phyloP scores from a whole-genome alignment of 1,284 basidiomycete genomes.

The Waitea zeae region DNA sequence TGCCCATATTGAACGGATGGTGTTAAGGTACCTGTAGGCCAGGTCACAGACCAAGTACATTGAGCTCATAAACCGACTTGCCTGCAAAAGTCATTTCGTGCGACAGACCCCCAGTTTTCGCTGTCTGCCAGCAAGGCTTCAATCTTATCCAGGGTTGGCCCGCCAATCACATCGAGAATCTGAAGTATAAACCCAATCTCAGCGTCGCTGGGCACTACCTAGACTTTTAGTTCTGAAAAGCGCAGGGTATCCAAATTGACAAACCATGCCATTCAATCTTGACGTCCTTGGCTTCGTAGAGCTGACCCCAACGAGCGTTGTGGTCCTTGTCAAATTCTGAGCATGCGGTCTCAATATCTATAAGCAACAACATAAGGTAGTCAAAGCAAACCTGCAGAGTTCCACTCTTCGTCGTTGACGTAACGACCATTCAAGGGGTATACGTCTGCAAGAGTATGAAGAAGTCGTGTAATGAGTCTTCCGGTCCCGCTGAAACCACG shows the following conservation, averaged over 20 bases:
- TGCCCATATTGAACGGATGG: slow-evolving; percentile 49
- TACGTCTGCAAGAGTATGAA: slow-evolving; percentile 62
- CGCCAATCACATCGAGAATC: slow-evolving; percentile 53
- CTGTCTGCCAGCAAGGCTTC: slow-evolving; percentile 46
- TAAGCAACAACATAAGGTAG: slow-evolving; percentile 1
- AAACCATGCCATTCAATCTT: slow-evolving; percentile 80
- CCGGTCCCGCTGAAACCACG: slow-evolving; percentile 79
- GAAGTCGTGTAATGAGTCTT: slow-evolving; percentile 60
- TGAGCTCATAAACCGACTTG: slow-evolving; percentile 16
- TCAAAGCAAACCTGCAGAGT: slow-evolving; percentile 51
- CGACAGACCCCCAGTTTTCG: slow-evolving; percentile 48
- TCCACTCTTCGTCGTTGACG: slow-evolving; percentile 75
- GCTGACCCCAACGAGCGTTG: slow-evolving; percentile 69
- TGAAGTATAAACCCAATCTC: slow-evolving; percentile 78
- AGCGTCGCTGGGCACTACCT: slow-evolving; percentile 48
- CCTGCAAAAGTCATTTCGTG: slow-evolving; percentile 91
- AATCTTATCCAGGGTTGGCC: slow-evolving; percentile 52
- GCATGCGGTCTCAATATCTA: slow-evolving; percentile 2
- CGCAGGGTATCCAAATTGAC: slow-evolving; percentile 8
- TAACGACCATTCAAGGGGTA: slow-evolving; percentile 77
- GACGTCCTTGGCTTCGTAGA: slow-evolving; percentile 70
- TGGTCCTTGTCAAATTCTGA: slow-evolving; percentile 66
- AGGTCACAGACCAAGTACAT: slow-evolving; percentile 2
- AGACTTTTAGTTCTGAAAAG: too few relatives aligned
- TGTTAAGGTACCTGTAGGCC: slow-evolving; percentile 35